Conservation (phyloP, 108 stramenopile genomes). For the Cyclotella kingstonii region DNA sequence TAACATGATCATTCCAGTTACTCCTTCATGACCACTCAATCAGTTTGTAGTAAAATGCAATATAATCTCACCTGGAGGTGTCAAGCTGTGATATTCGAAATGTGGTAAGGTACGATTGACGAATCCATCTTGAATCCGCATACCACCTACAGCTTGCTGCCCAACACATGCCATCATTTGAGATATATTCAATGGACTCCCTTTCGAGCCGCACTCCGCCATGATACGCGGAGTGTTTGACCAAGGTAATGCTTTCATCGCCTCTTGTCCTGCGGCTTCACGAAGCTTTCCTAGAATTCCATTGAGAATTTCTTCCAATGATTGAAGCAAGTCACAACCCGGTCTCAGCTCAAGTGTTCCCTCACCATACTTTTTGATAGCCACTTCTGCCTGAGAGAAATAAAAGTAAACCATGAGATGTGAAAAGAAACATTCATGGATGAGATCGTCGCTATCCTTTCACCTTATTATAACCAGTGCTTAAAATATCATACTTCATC, state of each 20-base stretch:
- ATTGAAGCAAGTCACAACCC: conserved; percentile 94
- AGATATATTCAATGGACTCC: conserved; percentile 96
- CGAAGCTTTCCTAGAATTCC: conserved; percentile 92
- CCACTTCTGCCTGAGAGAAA: conserved; percentile 63
- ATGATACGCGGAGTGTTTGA: conserved; percentile 91
- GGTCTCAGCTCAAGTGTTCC: conserved; percentile 90
- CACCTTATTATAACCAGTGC: conserved; percentile 68
- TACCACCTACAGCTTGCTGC: conserved; percentile 98
- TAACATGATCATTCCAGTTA: too few relatives aligned
- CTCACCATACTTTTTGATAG: conserved; percentile 82
- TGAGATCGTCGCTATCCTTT: not conserved
- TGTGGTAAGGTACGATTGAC: conserved; percentile 93
- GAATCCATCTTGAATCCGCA: conserved; percentile 97
- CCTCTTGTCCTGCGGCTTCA: conserved; percentile 93
- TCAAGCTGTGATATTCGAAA: conserved; percentile 83
- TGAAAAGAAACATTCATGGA: not conserved
- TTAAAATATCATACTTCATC: conserved; percentile 83
- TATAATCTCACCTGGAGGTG: conserved; percentile 51
- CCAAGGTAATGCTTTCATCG: conserved; percentile 89
- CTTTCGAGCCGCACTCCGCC: conserved; percentile 99
- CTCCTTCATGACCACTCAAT: too few relatives aligned
- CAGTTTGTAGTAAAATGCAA: too few relatives aligned
- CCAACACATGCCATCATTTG: conserved; percentile 99
- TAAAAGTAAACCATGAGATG: not conserved
- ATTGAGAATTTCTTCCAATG: conserved; percentile 95